Evolutionary conservation across 257 asterid genomes (phyloP), one percentile per base, ranked within the genome.

Genomic region (Solanum chaucha): DNA sequence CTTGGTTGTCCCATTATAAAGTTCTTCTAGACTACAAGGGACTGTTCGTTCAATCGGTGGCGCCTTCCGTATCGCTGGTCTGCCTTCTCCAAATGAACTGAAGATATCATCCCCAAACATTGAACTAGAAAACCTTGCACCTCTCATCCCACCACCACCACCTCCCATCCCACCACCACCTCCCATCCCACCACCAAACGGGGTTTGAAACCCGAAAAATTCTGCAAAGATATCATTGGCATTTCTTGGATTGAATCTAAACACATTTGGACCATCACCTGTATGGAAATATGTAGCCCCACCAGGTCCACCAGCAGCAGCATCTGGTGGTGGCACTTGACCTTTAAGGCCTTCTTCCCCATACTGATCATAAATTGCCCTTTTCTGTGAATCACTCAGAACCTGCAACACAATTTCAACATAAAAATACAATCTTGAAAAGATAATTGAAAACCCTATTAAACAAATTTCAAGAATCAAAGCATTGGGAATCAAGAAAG

Each of bases 321-420:
- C 90, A 11, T 89, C 92, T 2, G 94, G 98, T 5, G 98, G 95
- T 74, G 99, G 99, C 87, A 92, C 93, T 90, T 93, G 96, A 4
- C 98, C 99, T 88, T 96, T 96, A 8, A 95, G 92, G 9, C 98
- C 98, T 90, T 96, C 99, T 91, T 96, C 99, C 17, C 98, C 99
- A 22, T 93, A 96, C 86, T 95, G 97, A 77, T 96, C 98, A 85
- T 96, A 96, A 6, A 96, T 59, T n/a, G 94, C 94, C 90, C 94
- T 92, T 92, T 95, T 96, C 70, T 95, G 95, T 14, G 98, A 91
- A 90, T 95, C 98, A 86, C 98, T 94, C n/a, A 95, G 82, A 70
- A 96, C 99, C 98, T 96, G 89, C 83, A n/a, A 14, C 19, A 65
- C 10, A 85, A 68, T 51, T 67, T 24, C 41, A 36, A 36, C 13